Evolutionary conservation across 768 basidiomycete genomes (phyloP).

Genomic region (Amanita rimosa): DNA sequence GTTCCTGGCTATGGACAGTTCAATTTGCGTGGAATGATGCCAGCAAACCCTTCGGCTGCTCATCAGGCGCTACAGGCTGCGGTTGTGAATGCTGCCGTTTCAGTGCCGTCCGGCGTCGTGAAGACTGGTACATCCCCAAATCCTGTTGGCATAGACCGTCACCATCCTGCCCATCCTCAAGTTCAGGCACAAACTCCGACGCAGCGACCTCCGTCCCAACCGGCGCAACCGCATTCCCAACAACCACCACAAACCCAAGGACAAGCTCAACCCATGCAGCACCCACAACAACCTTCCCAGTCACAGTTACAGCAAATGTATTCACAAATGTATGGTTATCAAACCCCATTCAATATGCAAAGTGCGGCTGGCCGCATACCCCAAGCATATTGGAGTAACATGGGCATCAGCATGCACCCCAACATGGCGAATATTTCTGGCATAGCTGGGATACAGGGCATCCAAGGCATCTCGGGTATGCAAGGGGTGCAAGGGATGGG

Average conservation of each 20-base stretch:
- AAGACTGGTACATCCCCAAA: conserved; percentile 1
- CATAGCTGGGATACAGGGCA: background rate
- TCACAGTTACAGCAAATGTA: conserved; percentile 11
- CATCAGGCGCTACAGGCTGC: conserved; percentile 4
- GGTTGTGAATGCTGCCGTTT: background rate
- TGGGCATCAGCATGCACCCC: background rate
- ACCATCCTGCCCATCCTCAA: background rate
- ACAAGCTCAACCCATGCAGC: conserved; percentile 3
- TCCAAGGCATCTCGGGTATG: conserved; percentile 1
- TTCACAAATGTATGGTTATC: conserved; percentile 9
- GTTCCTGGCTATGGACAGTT: conserved; percentile 1
- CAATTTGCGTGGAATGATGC: conserved; percentile 5
- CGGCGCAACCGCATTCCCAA: background rate
- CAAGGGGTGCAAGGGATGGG: conserved; percentile 5
- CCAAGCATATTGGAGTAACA: background rate
- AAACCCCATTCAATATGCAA: conserved; percentile 3
- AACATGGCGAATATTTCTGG: background rate
- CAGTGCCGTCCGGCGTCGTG: background rate
- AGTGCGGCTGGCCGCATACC: background rate
- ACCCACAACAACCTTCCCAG: conserved; percentile 9
- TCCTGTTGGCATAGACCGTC: background rate
- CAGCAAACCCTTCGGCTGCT: background rate
- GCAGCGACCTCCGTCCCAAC: background rate
- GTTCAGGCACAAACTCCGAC: background rate
- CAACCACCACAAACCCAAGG: background rate